Evolutionary conservation across 2,329 filamentous ascomycete species (phyloP), one percentile per base, ranked within the genome.

Genomic region (Fusarium sp.): DNA sequence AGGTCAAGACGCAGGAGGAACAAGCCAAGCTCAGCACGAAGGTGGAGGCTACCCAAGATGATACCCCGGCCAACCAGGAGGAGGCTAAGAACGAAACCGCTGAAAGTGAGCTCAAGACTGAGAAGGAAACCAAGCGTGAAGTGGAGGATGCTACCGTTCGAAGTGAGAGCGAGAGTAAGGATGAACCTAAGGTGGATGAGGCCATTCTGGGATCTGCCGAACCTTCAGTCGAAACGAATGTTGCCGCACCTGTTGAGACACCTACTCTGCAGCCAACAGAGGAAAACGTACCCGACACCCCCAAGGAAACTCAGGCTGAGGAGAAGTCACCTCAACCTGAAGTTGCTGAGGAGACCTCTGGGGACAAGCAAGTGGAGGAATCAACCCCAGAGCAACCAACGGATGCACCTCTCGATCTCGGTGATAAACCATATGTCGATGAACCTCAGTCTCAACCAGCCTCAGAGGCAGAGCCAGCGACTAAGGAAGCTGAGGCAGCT

Each of bases 391-490:
- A 70, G 32, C 48, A 65, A 48, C 25, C 35, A 30, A 25, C 35
- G 10, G 72, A 66, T 11, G 13, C 39, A 11, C 25, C 58, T 6
- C n/a, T 23, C 18, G 48, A 71, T 23, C 11, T 62, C 16, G 11
- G n/a, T 18, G 25, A 62, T 7, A 32, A 67, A 7, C 34, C 60
- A 18, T 20, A 43, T 23, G 34, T 45, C 23, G 66, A 76, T 35
- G 71, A 74, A 30, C 30, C 52, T 13, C 34, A 79, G 73, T 67
- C 71, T 79, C 77, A 80, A 74, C 82, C 84, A 71, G 70, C 76
- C n/a, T 64, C 71, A 30, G 75, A 75, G 16, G 66, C 71, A 41
- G 73, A 76, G 23, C 59, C 57, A 43, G 70, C 50, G 60, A 64
- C 58, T 11, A 73, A 67, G 25, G 74, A 50, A 64, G 64, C 62